Evolutionary conservation across 2,329 filamentous ascomycete species (phyloP), one percentile per base, ranked within the genome.

Genomic region (Cercospora zeina): DNA sequence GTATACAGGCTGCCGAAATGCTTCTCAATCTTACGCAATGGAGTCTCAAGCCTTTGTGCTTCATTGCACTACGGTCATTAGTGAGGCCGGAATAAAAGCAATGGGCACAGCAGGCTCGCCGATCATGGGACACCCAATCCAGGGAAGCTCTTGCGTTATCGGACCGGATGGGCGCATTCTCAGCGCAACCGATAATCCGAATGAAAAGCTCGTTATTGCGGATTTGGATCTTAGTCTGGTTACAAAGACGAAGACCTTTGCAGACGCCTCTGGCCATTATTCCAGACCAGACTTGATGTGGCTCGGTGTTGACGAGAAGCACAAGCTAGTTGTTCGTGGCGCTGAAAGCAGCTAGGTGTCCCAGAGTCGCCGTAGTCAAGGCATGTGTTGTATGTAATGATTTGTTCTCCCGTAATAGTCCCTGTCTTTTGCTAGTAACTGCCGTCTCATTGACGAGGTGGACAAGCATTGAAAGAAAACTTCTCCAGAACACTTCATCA

Each of bases 41-140:
- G 85, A 87, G 68, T 79, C 81, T 1, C 76, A 77, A 8, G 72
- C 81, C 0, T 87, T 82, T 62, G 84, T 87, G 0, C 77, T 86
- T 2, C 82, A 84, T 65, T 74, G 74, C 53, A 83, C 82, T 0
- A 71, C 78, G 0, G 76, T 86, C 2, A 75, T 83, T 54, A 77
- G 75, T 0, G 66, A 80, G 6, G 69, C 75, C 13, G 83, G 79
- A 0, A 76, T 83, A 11, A 68, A 79, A 2, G 57, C 62, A 1
- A 77, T 84, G 70, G 71, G 73, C 7, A 82, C 80, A 0, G 67
- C 74, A 8, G 75, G 74, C 0, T 77, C 78, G 0, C 66, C 77
- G 0, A 62, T 81, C 0, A 80, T 82, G 70, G 68, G 70, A 5
- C 65, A 67, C 2, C 72, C 77, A 0, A 77, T 77, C 2, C 80